Evolutionary conservation across 2,329 filamentous ascomycete genomes (phyloP).

Genomic region (Botrytis aclada): DNA sequence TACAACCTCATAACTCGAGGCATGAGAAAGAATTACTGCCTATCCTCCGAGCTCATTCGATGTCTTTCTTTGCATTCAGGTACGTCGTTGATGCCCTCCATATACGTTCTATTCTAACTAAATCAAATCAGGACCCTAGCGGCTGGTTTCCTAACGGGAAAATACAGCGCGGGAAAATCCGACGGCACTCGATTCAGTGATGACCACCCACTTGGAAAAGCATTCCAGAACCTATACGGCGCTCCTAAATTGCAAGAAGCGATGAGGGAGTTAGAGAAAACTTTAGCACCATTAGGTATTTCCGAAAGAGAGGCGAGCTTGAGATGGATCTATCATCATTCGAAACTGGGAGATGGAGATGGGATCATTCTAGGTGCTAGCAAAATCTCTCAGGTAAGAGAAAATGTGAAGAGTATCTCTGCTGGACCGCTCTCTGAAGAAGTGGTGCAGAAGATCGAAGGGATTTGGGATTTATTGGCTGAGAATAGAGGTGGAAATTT

Average conservation of each 20-base stretch:
- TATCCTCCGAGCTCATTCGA: background rate
- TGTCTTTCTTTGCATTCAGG: background rate
- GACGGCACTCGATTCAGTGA: background rate
- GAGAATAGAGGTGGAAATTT: background rate
- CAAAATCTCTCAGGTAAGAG: background rate
- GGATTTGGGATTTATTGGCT: background rate
- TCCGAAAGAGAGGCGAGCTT: background rate
- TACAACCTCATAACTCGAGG: slow-evolving; percentile 27
- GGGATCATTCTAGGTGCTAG: background rate
- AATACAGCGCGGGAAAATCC: background rate
- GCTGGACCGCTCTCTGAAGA: background rate
- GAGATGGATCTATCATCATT: slow-evolving; percentile 2
- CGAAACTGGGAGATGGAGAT: background rate
- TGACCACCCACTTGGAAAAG: background rate
- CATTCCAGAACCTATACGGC: background rate
- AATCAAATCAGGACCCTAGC: background rate
- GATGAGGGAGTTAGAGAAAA: background rate
- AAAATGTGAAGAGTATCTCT: background rate
- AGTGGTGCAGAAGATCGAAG: background rate
- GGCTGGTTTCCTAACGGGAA: background rate
- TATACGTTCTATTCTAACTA: background rate
- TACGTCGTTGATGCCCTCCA: background rate
- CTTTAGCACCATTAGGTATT: background rate
- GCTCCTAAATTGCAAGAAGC: background rate
- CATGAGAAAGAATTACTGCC: background rate